Conservation (phyloP, 106 monocot genomes). For the Dendrobium huoshanense region DNA sequence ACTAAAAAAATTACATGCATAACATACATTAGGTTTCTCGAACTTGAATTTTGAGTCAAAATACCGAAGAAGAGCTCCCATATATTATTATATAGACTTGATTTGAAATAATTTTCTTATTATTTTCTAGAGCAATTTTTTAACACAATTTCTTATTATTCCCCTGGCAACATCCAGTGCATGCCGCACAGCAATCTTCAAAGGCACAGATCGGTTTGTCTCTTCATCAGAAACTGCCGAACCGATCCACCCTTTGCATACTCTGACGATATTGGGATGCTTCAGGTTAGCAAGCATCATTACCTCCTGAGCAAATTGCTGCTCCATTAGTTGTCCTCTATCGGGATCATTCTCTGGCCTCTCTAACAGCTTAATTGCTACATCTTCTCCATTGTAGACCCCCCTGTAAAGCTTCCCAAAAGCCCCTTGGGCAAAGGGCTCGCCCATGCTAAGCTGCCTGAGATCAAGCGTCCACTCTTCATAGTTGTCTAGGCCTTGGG, state of each 20-base stretch:
- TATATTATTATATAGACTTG: no score
- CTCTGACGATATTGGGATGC: conserved; percentile 60
- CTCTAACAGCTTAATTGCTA: conserved; percentile 63
- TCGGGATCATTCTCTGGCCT: conserved; percentile 52
- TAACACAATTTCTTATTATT: no score
- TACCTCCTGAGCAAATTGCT: conserved; percentile 67
- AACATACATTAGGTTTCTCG: no score
- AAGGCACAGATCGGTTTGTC: conserved; percentile 49
- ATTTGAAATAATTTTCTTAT: no score
- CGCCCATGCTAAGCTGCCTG: conserved; percentile 49
- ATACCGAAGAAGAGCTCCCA: no score
- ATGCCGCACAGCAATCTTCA: conserved; percentile 56
- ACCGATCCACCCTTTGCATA: conserved; percentile 73
- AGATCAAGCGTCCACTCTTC: conserved; percentile 65
- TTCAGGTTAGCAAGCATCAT: conserved; percentile 69
- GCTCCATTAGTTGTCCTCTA: conserved; percentile 54
- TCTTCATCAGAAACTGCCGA: conserved; percentile 46
- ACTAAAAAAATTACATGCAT: no score
- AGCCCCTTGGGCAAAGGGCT: no score
- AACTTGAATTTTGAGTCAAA: no score
- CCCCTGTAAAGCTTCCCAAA: conserved; percentile 70
- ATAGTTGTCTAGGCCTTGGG: conserved; percentile 42
- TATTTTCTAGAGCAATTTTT: no score
- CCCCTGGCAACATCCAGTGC: conserved; percentile 61
- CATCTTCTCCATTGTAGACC: conserved; percentile 62